Conservation (phyloP, 371 early-diverging fungal genomes). For the Batrachochytrium dendrobatidis region DNA sequence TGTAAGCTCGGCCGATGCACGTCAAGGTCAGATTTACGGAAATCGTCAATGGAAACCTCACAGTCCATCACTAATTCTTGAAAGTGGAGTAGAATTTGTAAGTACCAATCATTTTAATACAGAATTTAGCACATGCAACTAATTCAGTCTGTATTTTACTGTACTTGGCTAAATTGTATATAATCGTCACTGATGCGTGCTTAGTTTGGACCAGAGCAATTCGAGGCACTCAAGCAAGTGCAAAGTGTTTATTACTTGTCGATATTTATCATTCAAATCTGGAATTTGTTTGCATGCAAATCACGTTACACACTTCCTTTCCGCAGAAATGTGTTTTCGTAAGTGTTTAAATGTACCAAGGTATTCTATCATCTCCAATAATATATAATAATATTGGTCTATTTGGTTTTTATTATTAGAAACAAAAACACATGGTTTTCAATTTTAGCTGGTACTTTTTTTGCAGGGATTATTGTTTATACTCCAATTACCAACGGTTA, state of each 20-base stretch:
- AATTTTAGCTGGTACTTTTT: conserved; percentile 19
- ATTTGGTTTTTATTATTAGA: not conserved
- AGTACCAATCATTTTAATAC: not conserved
- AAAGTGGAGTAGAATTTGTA: conserved; percentile 28
- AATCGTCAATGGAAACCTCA: conserved; percentile 33
- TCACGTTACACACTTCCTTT: conserved; percentile 30
- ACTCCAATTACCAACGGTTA: conserved; percentile 33
- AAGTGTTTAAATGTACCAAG: conserved; percentile 10
- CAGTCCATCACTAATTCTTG: conserved; percentile 22
- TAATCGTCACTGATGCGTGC: not conserved
- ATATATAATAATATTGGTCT: not conserved
- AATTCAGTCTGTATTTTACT: no score
- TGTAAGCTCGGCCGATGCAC: conserved; percentile 26
- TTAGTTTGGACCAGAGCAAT: conserved; percentile 18
- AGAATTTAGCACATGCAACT: no score
- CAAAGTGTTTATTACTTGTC: conserved; percentile 47
- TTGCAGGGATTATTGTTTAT: conserved; percentile 36
- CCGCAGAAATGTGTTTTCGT: conserved; percentile 29
- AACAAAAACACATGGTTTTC: conserved; percentile 17
- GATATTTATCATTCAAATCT: conserved; percentile 45
- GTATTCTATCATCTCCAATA: not conserved
- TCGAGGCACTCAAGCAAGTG: conserved; percentile 39
- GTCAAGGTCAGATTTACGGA: conserved; percentile 23
- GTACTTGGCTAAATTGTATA: not conserved
- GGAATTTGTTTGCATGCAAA: conserved; percentile 50